Evolutionary conservation across 495 filamentous ascomycete species (phyloP), one percentile per base, ranked within the genome.

Genomic region (Podospora pseudoanserina): DNA sequence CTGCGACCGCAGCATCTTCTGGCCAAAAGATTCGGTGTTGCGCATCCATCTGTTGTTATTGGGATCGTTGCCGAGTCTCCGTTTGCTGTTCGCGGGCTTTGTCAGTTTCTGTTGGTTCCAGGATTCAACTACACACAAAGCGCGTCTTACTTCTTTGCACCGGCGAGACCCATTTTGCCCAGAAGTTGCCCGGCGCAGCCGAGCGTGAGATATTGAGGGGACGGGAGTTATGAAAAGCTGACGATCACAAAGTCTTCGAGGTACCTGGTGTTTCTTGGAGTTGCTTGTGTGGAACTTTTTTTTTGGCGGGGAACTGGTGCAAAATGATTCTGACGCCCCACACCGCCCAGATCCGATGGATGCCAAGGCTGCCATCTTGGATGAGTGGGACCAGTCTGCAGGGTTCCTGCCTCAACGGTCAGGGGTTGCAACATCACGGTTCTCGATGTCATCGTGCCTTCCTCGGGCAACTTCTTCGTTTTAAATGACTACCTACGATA

Each of bases 21-120:
- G 93, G 71, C 94, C 94, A 74, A 92, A 97, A 61, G 87, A 86
- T 59, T 85, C 83, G 68, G 91, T 93, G 72, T 92, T 90, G 68
- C 88, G 89, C 60, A 90, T 86, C 94, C 94, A 99, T 80, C 86
- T 86, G 32, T 91, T 96, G 76, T 97, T 97, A 77, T 97, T 96
- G 16, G 94, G 94, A 80, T 99, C 94, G 73, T 89, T 80, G 60
- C 91, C 90, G 63, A 97, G 85, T 77, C 94, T 97, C 44, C 84
- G 86, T 72, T 87, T 91, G 76, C 94, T 98, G 67, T 56, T 70
- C 49, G 18, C 55, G 23, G 6, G 55, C 55, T 9, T n/a, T 13
- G 69, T 71, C 62, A 79, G 72, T 70, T 70, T 60, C 15, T 60
- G 55, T 49, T 18, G 30, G 7, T n/a, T 49, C 18, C 7, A 4